Evolutionary conservation across 371 early-diverging fungal genomes (phyloP), one percentile per base, ranked within the genome.

Genomic region (Apophysomyces elegans): DNA sequence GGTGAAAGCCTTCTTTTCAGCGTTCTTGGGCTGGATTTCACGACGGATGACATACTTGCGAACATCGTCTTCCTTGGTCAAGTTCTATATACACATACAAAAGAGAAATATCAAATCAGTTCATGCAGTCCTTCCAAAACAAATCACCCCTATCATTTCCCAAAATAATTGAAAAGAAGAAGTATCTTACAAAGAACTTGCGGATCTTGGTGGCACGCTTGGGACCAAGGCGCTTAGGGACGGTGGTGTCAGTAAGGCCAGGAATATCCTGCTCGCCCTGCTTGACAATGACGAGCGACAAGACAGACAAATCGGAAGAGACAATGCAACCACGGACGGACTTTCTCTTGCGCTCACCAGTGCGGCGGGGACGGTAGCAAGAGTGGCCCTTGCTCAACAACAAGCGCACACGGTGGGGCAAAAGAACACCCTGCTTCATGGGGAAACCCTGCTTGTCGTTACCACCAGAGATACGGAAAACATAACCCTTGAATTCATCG

Each of bases 401-500:
- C 71, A 99, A 92, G 71, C 97, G 93, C 68, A 97, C 95, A 93
- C 99, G 96, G 80, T 92, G 88, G 67, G 91, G 90, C 66, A 93
- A 86, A 69, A 97, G 89, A 67, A 99, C 93, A 90, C 97, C 97
- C 85, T 96, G 95, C 93, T 96, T 98, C 94, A 94, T 94, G 78
- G 94, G 94, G 91, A 94, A 94, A 84, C 99, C 99, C 90, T 99
- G 99, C 90, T 97, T 97, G 90, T 99, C 99, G 90, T 98, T 96
- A 77, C 99, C 99, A 79, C 99, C 99, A 67, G 96, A 94, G 80
- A 99, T 96, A 81, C 96, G 93, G 90, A 99, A 94, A 73, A 99
- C 92, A 88, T 96, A 98, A 66, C 99, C 99, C 89, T 95, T 96
- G 95, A 96, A 99, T 87, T 99, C 99, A 72, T 96, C 96, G 73